Conservation (phyloP, 805 yeast species). For the Schizosaccharomyces cryophilus region DNA sequence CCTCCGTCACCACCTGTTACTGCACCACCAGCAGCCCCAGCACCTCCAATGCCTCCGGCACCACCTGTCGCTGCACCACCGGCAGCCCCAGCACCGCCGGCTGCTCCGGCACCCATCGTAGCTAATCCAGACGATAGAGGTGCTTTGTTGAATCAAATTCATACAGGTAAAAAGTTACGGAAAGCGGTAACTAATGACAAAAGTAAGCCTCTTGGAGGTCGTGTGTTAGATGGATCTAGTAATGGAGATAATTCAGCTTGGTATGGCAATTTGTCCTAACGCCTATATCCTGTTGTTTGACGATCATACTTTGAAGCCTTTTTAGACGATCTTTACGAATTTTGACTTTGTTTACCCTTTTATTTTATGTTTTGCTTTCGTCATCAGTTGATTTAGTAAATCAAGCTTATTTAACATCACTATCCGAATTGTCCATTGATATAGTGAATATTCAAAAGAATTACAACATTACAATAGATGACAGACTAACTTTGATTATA, state of each 20-base stretch:
- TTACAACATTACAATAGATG: too few relatives aligned
- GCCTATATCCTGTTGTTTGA: neutral
- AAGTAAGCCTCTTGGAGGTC: constrained; percentile 3
- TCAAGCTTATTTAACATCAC: too few relatives aligned
- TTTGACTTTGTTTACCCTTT: neutral
- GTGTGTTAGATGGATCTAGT: neutral
- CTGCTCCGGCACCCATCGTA: constrained; percentile 3
- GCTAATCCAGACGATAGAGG: constrained; percentile 14
- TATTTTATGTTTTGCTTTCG: too few relatives aligned
- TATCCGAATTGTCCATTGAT: too few relatives aligned
- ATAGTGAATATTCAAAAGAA: too few relatives aligned
- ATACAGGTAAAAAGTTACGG: constrained; percentile 25
- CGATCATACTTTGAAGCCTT: neutral
- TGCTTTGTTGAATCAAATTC: constrained; percentile 34
- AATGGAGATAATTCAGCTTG: neutral
- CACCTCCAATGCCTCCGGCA: constrained; percentile 4
- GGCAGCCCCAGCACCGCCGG: constrained; percentile 8
- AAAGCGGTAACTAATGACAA: constrained; percentile 19
- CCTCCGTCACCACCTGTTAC: constrained; percentile 2
- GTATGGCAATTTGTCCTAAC: neutral
- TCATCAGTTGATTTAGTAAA: too few relatives aligned
- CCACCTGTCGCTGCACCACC: constrained; percentile 4
- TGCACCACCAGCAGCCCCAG: constrained; percentile 4
- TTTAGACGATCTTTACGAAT: neutral
- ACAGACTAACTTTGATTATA: too few relatives aligned